A percentile compares a stretch with the other conserved stretches of the same genome.
phyloP scores from a whole-genome alignment of 2,329 filamentous ascomycete genomes.

The Colletotrichum siamense region DNA sequence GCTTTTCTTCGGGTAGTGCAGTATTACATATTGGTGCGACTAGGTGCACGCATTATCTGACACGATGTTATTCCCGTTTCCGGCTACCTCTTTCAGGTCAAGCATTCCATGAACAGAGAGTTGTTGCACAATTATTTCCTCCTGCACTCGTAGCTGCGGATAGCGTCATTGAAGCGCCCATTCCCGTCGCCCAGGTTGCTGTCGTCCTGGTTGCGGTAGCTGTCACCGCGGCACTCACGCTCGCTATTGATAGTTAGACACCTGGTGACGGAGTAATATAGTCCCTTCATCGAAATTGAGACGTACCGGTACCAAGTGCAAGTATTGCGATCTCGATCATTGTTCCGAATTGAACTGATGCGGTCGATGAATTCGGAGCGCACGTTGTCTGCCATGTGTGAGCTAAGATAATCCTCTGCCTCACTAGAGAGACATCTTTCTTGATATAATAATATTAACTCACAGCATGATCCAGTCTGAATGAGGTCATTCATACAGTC shows the following conservation, averaged over 20 bases:
- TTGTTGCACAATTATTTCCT: background rate
- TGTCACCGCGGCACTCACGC: background rate
- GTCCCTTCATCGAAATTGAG: background rate
- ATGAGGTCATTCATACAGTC: background rate
- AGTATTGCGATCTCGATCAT: background rate
- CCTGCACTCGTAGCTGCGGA: background rate
- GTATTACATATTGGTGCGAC: background rate
- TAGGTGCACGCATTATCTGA: background rate
- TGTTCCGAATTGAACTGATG: slow-evolving; percentile 1
- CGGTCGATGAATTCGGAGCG: background rate
- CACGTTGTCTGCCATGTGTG: background rate
- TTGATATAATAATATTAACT: background rate
- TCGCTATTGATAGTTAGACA: background rate
- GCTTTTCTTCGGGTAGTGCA: background rate
- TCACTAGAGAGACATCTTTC: background rate
- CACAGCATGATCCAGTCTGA: background rate
- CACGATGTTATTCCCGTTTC: background rate
- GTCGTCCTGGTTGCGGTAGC: slow-evolving; percentile 1
- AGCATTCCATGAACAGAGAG: background rate
- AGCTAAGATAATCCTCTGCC: background rate
- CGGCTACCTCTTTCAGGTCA: background rate
- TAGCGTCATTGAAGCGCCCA: slow-evolving; percentile 2
- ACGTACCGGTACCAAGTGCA: slow-evolving; percentile 2
- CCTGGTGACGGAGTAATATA: background rate
- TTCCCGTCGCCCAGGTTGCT: background rate